These are phyloP conservation scores for Tuber indicum DNA, from an alignment of 495 filamentous ascomycete species.

Conservation along the genomic window DNA sequence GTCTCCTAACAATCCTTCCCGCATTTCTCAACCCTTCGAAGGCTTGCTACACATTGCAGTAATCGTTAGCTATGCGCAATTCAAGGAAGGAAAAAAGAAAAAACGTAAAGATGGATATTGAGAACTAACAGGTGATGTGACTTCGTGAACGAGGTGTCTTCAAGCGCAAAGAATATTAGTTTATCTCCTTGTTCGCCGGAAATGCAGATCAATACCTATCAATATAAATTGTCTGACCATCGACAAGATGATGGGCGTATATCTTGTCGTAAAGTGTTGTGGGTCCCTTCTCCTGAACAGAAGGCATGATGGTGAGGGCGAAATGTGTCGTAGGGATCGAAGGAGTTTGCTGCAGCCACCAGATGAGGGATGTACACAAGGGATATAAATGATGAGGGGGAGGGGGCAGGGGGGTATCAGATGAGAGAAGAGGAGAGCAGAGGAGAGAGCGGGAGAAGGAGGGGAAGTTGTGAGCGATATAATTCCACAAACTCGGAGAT, in stretches of 20 bases:
- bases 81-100: constrained; percentile 15
- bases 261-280: constrained; percentile 98
- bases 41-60: constrained; percentile 60
- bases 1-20: constrained; percentile 75
- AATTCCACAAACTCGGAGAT: background rate
- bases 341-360: background rate
- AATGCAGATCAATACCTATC: constrained; percentile 48
- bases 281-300: constrained; percentile 60
- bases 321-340: background rate
- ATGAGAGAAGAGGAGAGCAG: too few relatives aligned
- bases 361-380: background rate
- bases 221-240: constrained; percentile 93
- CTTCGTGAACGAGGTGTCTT: constrained; percentile 94
- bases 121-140: constrained; percentile 74
- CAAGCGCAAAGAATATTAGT: constrained; percentile 48
- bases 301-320: constrained; percentile 61
- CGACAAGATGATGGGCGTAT: constrained; percentile 84
- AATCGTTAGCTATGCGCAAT: background rate
- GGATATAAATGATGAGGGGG: background rate
- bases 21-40: constrained; percentile 92
- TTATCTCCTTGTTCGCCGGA: constrained; percentile 4
- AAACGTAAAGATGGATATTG: constrained; percentile 24
- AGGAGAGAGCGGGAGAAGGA: background rate
- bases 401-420: too few relatives aligned
- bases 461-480: background rate